phyloP scores from a whole-genome alignment of 176 grass and related monocot genomes.

The Carex littledalei region DNA sequence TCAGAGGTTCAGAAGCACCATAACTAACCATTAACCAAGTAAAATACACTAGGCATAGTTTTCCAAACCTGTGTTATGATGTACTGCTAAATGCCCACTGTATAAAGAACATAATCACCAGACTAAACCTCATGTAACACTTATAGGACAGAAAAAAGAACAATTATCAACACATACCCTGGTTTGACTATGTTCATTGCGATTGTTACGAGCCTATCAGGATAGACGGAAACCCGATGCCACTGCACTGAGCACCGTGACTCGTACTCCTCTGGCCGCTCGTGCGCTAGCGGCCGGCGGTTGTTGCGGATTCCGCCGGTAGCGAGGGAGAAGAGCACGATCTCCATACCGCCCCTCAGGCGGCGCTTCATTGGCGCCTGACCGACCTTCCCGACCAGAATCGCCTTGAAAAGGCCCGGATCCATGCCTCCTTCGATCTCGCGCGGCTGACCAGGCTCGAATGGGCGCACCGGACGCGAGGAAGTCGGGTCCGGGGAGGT shows the following conservation, averaged over 20 bases:
- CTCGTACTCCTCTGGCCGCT: conserved; percentile 71
- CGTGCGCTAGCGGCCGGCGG: conserved; percentile 64
- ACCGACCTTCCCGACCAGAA: conserved; percentile 82
- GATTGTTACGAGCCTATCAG: conserved; percentile 35
- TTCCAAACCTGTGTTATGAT: neutral
- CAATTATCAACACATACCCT: conserved; percentile 37
- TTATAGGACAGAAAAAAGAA: neutral
- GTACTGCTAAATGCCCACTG: neutral
- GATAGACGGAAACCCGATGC: conserved; percentile 82
- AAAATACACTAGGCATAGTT: neutral
- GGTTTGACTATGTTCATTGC: conserved; percentile 65
- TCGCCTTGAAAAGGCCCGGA: conserved; percentile 75
- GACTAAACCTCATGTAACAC: neutral
- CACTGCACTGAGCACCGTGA: conserved; percentile 82
- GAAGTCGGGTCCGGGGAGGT: neutral
- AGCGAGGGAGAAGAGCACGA: conserved; percentile 75
- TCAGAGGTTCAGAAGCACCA: neutral
- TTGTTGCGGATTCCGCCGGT: conserved; percentile 96
- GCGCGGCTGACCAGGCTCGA: conserved; percentile 19
- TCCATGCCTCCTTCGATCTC: conserved; percentile 83
- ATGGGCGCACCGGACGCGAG: neutral
- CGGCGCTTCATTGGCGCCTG: conserved; percentile 63
- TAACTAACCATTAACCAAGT: neutral
- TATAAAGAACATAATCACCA: neutral
- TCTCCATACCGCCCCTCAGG: conserved; percentile 41